Evolutionary conservation across 805 yeast species (phyloP), one percentile per base, ranked within the genome.

Genomic region (Sugiyamaella marilandica): DNA sequence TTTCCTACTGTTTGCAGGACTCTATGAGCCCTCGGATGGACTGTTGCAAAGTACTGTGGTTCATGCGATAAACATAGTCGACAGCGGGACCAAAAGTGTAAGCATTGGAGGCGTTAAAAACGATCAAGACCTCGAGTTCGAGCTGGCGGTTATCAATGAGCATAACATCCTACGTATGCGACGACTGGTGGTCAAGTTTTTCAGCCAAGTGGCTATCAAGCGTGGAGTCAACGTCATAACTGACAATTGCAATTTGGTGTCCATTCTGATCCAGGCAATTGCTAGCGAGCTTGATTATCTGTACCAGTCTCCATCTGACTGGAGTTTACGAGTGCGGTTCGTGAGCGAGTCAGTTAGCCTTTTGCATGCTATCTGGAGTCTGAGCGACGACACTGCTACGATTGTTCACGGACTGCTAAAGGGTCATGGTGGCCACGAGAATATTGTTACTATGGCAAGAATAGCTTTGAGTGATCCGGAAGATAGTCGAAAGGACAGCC

Each of bases 401-500:
- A 48, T 55, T 14, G 32, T 45, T 14, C 32, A 36, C 24, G 19
- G 19, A n/a, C 24, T 39, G 26, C 53, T 47, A 35, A 49, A 51
- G 8, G 55, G 53, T 14, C 53, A 51, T 4, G 55, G 53, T 18
- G 51, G 50, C 18, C 58, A 59, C 33, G 65, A 62, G 34, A 47
- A 55, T 36, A 53, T 64, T 9, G 62, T 65, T 2, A 55, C 59
- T 1, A 50, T 66, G 37, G 60, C 69, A 1, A 45, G 67, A 9
- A 59, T 66, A 10, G 66, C 64, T 8, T 57, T 60, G 49, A 59
- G 62, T 16, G 58, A 50, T 13, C 53, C 51, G 19, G 53, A 82
- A 79, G 53, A 80, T 82, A 2, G 80, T 84, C 37, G 88, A 83
- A 56, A 70, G 83, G 61, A 87, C 87, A 1, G 63, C 82, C 7